Evolutionary conservation across 129 eudicot genomes (phyloP).

Genomic region (Lactuca sativa): DNA sequence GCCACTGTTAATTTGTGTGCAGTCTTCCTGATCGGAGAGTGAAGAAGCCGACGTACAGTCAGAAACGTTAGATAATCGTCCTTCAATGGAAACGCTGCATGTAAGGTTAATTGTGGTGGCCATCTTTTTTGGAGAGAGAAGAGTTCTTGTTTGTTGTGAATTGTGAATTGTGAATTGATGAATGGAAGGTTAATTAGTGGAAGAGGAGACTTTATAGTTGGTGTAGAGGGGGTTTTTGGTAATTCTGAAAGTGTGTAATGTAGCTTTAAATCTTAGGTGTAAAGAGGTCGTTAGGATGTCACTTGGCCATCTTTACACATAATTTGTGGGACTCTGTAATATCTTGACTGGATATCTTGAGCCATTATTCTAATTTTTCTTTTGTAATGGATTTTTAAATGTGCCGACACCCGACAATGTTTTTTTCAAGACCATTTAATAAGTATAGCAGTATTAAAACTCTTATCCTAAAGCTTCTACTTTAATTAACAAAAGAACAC

Average conservation of each 20-base stretch:
- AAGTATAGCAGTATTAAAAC: too few species aligned
- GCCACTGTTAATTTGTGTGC: background rate
- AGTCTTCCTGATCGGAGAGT: background rate
- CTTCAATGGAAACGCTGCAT: background rate
- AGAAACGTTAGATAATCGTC: constrained; percentile 14
- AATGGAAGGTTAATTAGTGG: too few species aligned
- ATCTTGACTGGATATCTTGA: too few species aligned
- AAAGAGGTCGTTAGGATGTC: constrained; percentile 6
- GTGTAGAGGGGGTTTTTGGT: background rate
- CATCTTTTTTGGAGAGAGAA: background rate
- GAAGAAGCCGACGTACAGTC: constrained; percentile 6
- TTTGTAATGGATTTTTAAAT: too few species aligned
- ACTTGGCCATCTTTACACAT: constrained; percentile 2
- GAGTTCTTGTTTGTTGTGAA: background rate
- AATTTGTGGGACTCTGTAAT: background rate
- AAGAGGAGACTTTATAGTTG: background rate
- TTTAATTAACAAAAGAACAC: too few species aligned
- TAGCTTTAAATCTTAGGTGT: background rate
- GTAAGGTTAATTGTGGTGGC: background rate
- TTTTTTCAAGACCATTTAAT: too few species aligned
- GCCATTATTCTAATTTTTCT: too few species aligned
- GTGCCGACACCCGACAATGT: too few species aligned
- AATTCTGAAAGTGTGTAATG: background rate
- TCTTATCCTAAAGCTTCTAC: too few species aligned
- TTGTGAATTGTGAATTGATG: background rate